Conservation (phyloP, 2,329 filamentous ascomycete species). For the Alternaria longipes region DNA sequence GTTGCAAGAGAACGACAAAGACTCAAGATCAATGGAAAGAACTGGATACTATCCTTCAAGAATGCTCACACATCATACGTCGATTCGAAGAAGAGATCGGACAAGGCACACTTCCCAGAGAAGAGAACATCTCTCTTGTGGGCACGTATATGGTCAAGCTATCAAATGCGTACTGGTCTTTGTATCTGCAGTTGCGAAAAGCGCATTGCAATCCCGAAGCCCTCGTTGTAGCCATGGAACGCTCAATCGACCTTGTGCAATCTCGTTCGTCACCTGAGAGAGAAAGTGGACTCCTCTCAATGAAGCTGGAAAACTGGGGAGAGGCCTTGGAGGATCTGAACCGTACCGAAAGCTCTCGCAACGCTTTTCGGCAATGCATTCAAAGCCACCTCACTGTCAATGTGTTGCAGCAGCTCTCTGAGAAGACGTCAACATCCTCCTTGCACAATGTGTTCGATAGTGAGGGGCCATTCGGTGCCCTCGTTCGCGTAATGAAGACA, state of each 20-base stretch:
- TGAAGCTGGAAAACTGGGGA: conserved; percentile 73
- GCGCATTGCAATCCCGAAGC: conserved; percentile 54
- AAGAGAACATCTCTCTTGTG: conserved; percentile 23
- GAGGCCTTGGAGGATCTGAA: conserved; percentile 66
- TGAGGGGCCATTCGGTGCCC: conserved; percentile 59
- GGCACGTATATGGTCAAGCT: conserved; percentile 65
- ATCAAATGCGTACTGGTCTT: conserved; percentile 76
- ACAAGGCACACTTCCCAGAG: conserved; percentile 7
- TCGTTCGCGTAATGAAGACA: conserved; percentile 68
- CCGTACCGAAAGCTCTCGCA: conserved; percentile 65
- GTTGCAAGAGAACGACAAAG: conserved; percentile 41
- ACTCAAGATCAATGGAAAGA: conserved; percentile 40
- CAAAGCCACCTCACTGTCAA: conserved; percentile 68
- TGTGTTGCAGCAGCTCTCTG: conserved; percentile 63
- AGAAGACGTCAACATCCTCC: conserved; percentile 60
- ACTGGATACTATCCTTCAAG: conserved; percentile 44
- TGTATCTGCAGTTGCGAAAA: conserved; percentile 63
- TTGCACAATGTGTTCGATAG: conserved; percentile 64
- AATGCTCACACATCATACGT: conserved; percentile 40
- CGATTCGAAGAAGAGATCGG: conserved; percentile 34
- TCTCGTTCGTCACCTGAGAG: conserved; percentile 64
- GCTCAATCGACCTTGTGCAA: conserved; percentile 71
- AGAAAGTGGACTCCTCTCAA: conserved; percentile 66
- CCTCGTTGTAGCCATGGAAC: conserved; percentile 66
- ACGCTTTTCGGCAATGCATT: conserved; percentile 68